A percentile compares a stretch with the other conserved stretches of the same genome.
phyloP scores from a whole-genome alignment of 768 basidiomycete species.

The Pleurotus citrinopileatus region DNA sequence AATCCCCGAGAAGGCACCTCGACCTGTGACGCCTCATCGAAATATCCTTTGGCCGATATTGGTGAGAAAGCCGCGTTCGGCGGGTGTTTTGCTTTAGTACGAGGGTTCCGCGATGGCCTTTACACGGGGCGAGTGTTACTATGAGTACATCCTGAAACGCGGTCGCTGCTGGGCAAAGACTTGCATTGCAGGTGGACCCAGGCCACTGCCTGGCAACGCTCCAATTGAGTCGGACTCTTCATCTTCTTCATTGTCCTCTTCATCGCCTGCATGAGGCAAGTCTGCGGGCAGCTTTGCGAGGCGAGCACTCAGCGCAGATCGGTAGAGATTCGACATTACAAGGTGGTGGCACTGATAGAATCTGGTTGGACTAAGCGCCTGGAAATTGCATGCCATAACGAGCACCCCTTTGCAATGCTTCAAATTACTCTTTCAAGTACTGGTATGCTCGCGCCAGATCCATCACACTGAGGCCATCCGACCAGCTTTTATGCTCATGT shows the following conservation, averaged over 20 bases:
- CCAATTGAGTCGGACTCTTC: conserved; percentile 61
- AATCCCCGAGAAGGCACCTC: conserved; percentile 57
- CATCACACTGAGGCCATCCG: too few species aligned
- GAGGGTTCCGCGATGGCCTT: conserved; percentile 32
- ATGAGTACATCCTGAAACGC: conserved; percentile 14
- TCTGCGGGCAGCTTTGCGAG: conserved; percentile 67
- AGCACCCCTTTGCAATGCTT: too few species aligned
- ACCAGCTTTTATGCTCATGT: too few species aligned
- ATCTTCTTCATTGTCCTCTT: conserved; percentile 46
- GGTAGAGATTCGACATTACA: conserved; percentile 68
- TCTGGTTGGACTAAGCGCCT: too few species aligned
- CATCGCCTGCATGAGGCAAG: conserved; percentile 42
- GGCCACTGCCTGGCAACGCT: conserved; percentile 52
- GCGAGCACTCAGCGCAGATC: conserved; percentile 74
- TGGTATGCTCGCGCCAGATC: too few species aligned
- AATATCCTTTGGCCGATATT: conserved; percentile 75
- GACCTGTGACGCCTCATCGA: conserved; percentile 78
- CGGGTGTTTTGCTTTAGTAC: conserved; percentile 25
- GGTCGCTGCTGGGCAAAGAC: conserved; percentile 23
- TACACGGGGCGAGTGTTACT: conserved; percentile 13
- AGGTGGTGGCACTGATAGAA: background rate
- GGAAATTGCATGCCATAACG: too few species aligned
- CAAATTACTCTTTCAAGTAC: too few species aligned
- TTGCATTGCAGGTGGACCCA: conserved; percentile 65
- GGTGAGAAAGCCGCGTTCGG: conserved; percentile 71